Evolutionary conservation across 2,329 filamentous ascomycete species (phyloP), one percentile per base, ranked within the genome.

Genomic region (Aureobasidium subglaciale): DNA sequence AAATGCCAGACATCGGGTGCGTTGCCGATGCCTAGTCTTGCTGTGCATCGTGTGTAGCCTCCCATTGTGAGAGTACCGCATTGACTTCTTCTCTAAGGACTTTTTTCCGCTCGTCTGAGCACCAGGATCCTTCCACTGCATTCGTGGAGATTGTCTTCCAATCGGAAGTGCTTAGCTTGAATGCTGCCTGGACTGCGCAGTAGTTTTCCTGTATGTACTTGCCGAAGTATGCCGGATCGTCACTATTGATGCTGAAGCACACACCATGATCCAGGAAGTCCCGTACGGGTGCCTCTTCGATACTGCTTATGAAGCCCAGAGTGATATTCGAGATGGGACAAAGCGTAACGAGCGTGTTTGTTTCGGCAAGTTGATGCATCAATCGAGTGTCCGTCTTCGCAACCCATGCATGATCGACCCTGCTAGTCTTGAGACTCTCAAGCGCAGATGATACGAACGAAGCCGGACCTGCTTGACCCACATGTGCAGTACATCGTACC

Each of bases 141-240:
- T 53, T 53, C 18, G 27, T 4, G 5, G 37, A 27, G 9, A 53
- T 53, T 2, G 5, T 41, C 4, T 16, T 42, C 49, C 49, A 53
- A 24, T 42, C 49, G 3, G 20, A 24, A 3, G 0, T 2, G 25
- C 15, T 53, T 20, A 53, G 15, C 2, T 34, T n/a, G 20, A 41
- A 42, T 22, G 37, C 37, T 5, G 45, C 40, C 9, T 46, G 52
- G 13, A 46, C 40, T 25, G 49, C 49, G 8, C 49, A 53, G n/a
- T 42, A 53, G 18, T 56, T 56, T 7, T 52, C 55, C n/a, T 50
- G 34, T 4, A 56, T 30, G 22, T 52, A 56, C 15, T 25, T 40
- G 34, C 43, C 37, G 8, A 56, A 50, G 22, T 50, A 56, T 16
- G 55, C 43, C 15, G 55, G 55, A 30, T 56, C 55, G n/a, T 50